Percentiles rank a stretch among this genome's conserved stretches.
Conservation (phyloP, 768 basidiomycete species). For the Daedaleopsis sinensis region DNA sequence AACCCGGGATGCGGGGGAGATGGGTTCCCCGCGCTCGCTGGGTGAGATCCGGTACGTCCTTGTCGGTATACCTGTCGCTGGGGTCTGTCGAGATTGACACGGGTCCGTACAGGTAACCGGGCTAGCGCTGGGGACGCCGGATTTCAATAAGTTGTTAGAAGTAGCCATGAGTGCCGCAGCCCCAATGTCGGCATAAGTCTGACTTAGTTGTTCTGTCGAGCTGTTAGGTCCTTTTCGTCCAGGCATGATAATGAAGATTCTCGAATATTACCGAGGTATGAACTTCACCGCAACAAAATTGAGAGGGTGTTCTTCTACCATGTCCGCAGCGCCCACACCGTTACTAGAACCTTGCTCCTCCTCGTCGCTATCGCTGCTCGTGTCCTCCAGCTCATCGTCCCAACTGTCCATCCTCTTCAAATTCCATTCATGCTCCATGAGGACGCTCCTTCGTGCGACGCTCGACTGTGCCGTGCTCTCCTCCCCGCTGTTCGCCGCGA, state of each 20-base stretch:
- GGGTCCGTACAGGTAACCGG: too few species aligned
- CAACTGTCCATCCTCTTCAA: not conserved
- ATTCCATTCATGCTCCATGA: not conserved
- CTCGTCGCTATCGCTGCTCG: too few species aligned
- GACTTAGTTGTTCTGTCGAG: too few species aligned
- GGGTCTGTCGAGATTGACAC: too few species aligned
- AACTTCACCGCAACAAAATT: constrained; percentile 2
- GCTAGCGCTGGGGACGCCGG: too few species aligned
- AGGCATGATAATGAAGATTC: too few species aligned
- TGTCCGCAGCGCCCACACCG: not conserved
- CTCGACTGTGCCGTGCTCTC: not conserved
- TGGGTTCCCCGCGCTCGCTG: constrained; percentile 34
- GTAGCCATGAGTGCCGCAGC: too few species aligned
- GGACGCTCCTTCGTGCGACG: not conserved
- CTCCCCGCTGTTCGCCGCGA: not conserved
- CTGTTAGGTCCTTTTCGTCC: too few species aligned
- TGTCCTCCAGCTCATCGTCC: not conserved
- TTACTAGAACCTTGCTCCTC: not conserved
- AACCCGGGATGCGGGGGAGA: constrained; percentile 37
- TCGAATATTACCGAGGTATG: not conserved
- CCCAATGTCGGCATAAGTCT: too few species aligned
- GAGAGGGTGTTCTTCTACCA: not conserved
- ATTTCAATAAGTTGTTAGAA: too few species aligned
- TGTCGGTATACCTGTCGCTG: too few species aligned
- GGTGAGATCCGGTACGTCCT: constrained; percentile 35